Evolutionary conservation across 2,329 filamentous ascomycete genomes (phyloP).

Genomic region (Didymosphaeria variabile): DNA sequence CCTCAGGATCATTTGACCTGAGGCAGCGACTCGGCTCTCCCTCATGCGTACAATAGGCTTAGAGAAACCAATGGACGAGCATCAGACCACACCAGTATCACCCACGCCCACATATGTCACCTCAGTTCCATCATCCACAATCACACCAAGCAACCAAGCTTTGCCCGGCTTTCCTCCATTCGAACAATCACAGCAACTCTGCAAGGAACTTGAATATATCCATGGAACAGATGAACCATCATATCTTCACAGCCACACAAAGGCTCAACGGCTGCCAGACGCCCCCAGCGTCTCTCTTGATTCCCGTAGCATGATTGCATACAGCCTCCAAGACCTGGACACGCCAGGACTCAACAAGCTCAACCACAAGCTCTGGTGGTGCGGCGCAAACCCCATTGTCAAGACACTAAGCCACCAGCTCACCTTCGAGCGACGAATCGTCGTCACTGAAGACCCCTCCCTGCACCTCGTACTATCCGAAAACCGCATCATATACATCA

Average conservation of each 20-base stretch:
- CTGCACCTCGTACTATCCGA: slow-evolving; percentile 30
- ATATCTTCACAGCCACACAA: slow-evolving; percentile 18
- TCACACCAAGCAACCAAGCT: slow-evolving; percentile 12
- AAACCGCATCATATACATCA: slow-evolving; percentile 27
- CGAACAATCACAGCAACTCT: slow-evolving; percentile 22
- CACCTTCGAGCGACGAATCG: slow-evolving; percentile 26
- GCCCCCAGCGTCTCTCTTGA: slow-evolving; percentile 26
- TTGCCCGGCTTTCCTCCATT: slow-evolving; percentile 20
- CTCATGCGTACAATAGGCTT: not conserved
- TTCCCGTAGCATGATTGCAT: slow-evolving; percentile 17
- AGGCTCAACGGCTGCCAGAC: slow-evolving; percentile 26
- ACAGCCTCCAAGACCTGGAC: slow-evolving; percentile 29
- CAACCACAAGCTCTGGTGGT: slow-evolving; percentile 26
- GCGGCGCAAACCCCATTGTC: slow-evolving; percentile 20
- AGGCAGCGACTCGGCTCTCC: not conserved
- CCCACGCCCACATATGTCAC: slow-evolving; percentile 19
- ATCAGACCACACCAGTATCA: slow-evolving; percentile 19
- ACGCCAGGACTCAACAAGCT: slow-evolving; percentile 26
- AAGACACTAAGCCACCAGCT: slow-evolving; percentile 27
- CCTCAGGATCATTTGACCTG: slow-evolving; percentile 10
- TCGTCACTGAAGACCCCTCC: slow-evolving; percentile 29
- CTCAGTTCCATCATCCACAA: slow-evolving; percentile 21
- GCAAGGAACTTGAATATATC: slow-evolving; percentile 23
- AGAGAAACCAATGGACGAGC: slow-evolving; percentile 19
- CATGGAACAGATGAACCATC: not conserved